These are phyloP conservation scores for Triticum aestivum DNA, from an alignment of 176 grass and related monocot species.

Conservation along the genomic window DNA sequence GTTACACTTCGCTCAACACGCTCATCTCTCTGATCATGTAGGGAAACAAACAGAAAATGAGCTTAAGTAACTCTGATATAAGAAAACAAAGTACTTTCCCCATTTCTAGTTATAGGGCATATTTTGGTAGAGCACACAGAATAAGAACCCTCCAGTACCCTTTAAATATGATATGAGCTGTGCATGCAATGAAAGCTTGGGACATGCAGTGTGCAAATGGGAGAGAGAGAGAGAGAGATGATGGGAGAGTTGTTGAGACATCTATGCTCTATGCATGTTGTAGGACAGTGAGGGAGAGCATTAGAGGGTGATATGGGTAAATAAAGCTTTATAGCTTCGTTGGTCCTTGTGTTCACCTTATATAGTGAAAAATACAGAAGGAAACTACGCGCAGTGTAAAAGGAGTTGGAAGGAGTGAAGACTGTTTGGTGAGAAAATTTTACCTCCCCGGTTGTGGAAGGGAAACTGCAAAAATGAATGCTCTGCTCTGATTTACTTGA, in stretches of 20 bases:
- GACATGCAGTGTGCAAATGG: too few species aligned
- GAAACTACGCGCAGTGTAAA: neutral
- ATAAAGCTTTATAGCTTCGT: neutral
- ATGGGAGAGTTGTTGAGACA: too few species aligned
- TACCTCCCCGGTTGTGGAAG: conserved; percentile 84
- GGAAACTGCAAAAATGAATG: conserved; percentile 92
- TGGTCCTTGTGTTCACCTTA: neutral
- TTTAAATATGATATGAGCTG: neutral
- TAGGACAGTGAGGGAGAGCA: too few species aligned
- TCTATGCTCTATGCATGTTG: too few species aligned
- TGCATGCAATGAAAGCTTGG: too few species aligned
- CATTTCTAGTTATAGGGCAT: neutral
- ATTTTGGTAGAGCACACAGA: neutral
- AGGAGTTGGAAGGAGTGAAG: neutral
- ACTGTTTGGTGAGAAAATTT: conserved; percentile 8
- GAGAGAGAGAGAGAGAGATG: too few species aligned
- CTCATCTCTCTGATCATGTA: conserved; percentile 78
- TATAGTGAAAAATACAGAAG: conserved; percentile 1
- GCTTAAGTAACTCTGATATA: conserved; percentile 2
- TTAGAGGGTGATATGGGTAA: too few species aligned
- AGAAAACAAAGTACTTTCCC: neutral
- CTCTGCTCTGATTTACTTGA: conserved; percentile 75
- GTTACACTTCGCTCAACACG: conserved; percentile 94
- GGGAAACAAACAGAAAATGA: conserved; percentile 29
- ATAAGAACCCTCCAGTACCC: neutral